Percentiles rank a stretch among this genome's conserved stretches.
Evolutionary conservation across 2,329 filamentous ascomycete species (phyloP).

Genomic region (Alternaria gansuensis): DNA sequence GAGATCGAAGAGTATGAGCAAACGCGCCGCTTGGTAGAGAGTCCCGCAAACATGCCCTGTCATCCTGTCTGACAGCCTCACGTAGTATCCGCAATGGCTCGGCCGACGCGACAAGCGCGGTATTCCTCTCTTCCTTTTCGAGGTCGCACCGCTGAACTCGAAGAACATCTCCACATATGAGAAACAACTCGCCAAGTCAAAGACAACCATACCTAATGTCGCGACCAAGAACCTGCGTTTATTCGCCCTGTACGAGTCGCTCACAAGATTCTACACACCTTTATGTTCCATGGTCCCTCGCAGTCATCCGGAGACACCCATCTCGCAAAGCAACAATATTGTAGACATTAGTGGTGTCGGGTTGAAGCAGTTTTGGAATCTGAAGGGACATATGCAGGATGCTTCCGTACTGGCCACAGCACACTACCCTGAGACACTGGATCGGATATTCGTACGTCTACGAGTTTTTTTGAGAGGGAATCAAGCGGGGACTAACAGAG

Average conservation of each 20-base stretch:
- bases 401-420: constrained; percentile 88
- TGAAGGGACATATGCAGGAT: constrained; percentile 93
- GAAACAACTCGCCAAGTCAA: constrained; percentile 67
- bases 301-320: constrained; percentile 79
- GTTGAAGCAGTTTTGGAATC: constrained; percentile 93
- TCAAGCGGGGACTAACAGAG: constrained; percentile 12
- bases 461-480: background rate
- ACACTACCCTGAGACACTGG: constrained; percentile 93
- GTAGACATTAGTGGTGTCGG: constrained; percentile 90
- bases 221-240: constrained; percentile 81
- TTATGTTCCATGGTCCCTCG: constrained; percentile 82
- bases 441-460: constrained; percentile 72
- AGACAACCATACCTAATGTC: constrained; percentile 68
- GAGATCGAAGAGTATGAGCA: constrained; percentile 85
- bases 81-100: constrained; percentile 91
- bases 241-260: constrained; percentile 92
- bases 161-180: constrained; percentile 85
- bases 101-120: constrained; percentile 88
- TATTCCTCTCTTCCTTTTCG: constrained; percentile 91
- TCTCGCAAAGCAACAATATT: constrained; percentile 92
- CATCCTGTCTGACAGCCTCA: constrained; percentile 33
- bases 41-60: constrained; percentile 7
- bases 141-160: constrained; percentile 81
- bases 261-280: constrained; percentile 86
- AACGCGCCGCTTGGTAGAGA: constrained; percentile 74